Conservation (phyloP, 2,329 filamentous ascomycete species). For the Fusarium sp. region DNA sequence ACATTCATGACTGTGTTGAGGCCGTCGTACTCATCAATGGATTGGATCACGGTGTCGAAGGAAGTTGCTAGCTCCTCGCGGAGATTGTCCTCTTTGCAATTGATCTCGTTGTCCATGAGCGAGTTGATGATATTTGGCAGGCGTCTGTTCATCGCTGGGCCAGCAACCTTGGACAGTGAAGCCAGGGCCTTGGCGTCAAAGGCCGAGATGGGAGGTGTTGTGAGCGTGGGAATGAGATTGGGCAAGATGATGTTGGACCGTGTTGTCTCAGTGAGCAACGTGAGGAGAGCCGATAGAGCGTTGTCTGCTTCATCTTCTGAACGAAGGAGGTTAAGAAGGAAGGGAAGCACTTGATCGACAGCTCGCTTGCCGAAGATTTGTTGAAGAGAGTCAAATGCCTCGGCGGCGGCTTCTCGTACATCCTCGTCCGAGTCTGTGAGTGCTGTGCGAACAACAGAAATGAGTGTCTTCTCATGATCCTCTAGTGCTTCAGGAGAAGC, state of each 20-base stretch:
- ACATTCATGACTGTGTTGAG: slow-evolving; percentile 97
- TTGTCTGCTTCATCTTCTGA: slow-evolving; percentile 91
- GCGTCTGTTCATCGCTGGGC: slow-evolving; percentile 90
- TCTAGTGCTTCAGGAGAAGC: slow-evolving; percentile 91
- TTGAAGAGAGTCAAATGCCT: slow-evolving; percentile 96
- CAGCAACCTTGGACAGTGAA: slow-evolving; percentile 92
- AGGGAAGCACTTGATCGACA: slow-evolving; percentile 94
- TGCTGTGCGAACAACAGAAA: slow-evolving; percentile 93
- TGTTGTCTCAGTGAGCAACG: slow-evolving; percentile 92
- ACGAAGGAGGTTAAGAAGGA: slow-evolving; percentile 90
- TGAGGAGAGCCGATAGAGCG: slow-evolving; percentile 91
- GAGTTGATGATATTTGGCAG: slow-evolving; percentile 93
- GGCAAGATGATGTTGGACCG: slow-evolving; percentile 97
- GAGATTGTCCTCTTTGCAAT: slow-evolving; percentile 81
- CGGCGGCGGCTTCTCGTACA: slow-evolving; percentile 94
- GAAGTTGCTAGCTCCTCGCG: slow-evolving; percentile 81
- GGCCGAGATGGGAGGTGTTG: slow-evolving; percentile 88
- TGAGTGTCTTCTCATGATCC: slow-evolving; percentile 94
- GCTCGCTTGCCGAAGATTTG: slow-evolving; percentile 94
- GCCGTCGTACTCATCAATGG: slow-evolving; percentile 96
- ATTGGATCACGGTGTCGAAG: slow-evolving; percentile 91
- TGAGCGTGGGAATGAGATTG: slow-evolving; percentile 93
- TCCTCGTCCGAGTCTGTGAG: slow-evolving; percentile 91
- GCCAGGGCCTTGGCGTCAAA: slow-evolving; percentile 97
- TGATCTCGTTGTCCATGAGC: slow-evolving; percentile 92